Base-by-base conservation (phyloP, 768 basidiomycete species). In the Lyophyllum decastes region DNA sequence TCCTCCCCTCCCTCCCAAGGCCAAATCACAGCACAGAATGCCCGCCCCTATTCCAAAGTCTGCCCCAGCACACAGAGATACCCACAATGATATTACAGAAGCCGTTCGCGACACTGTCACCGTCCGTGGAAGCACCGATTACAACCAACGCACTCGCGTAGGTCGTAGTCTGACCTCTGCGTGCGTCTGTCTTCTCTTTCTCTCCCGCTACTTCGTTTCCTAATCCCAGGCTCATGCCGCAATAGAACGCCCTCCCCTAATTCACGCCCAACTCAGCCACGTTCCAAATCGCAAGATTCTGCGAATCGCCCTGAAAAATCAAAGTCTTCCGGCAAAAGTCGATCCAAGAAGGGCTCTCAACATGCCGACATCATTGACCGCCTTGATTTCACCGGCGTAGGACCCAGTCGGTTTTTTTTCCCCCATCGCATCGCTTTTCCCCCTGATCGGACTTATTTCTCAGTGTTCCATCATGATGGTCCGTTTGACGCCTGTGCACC, bases 401-500 rank as follows among this genome's bases (percentile, higher is more conserved):
- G 91, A 9, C 84, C 89, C 55, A 91, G 92, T 93, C 68, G 62
- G 91, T 83, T 46, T 60, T 44, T 54, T n/a, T 17, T 55, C 47
- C 52, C 49, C 62, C 57, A 57, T 33, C 60, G 25, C 40, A 17
- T 51, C 54, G 34, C 8, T 44, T 47, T 52, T 63, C 53, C 54
- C 50, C 64, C 66, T 63, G 54, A 64, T 70, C 50, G 54, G 41
- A 49, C 58, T n/a, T 46, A 41, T 59, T 43, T 35, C 43, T 24
- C 26, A 94, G 92, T 91, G 85, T 91, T 94, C 74, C 92, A 95
- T 67, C 92, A 95, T 66, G 93, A 94, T 66, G 92, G 92, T 27
- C 93, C 92, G 12, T 95, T 94, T 70, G 92, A 95, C 68, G 93
- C 92, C 26, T 94, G 92, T 68, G 92, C 92, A 2, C 92, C 92